A percentile compares a stretch with the other conserved stretches of the same genome.
Evolutionary conservation across 2,329 filamentous ascomycete genomes (phyloP).

Genomic region (Venturiaceae sp.): DNA sequence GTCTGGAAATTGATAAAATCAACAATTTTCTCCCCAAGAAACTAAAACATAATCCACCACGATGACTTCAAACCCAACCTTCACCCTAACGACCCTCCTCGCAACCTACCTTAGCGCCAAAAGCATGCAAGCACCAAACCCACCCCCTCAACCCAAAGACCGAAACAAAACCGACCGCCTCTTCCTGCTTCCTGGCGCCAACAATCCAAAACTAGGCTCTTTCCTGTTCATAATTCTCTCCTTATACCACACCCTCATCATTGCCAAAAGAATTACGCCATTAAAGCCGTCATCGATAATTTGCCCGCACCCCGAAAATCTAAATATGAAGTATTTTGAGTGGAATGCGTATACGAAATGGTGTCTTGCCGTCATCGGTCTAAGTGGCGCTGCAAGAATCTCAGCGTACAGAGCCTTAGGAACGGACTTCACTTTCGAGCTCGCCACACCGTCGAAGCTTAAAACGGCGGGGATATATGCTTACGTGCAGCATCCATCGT

Average conservation of each 20-base stretch:
- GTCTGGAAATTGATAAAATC: too few relatives aligned
- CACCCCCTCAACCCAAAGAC: not conserved
- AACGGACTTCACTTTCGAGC: constrained; percentile 43
- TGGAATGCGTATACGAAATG: not conserved
- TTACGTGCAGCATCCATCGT: constrained; percentile 44
- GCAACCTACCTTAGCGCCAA: not conserved
- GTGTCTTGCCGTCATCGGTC: not conserved
- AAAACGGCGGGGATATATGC: constrained; percentile 38
- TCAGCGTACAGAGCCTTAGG: constrained; percentile 37
- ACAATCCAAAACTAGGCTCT: not conserved
- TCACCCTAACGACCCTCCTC: not conserved
- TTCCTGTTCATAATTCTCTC: too few relatives aligned
- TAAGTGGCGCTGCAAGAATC: constrained; percentile 17
- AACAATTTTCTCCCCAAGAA: too few relatives aligned
- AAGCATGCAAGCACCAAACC: not conserved
- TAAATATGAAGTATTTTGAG: not conserved
- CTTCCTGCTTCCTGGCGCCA: not conserved
- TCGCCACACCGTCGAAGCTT: constrained; percentile 36
- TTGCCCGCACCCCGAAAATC: not conserved
- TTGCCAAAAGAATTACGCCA: not conserved
- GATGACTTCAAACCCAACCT: not conserved
- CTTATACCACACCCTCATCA: not conserved
- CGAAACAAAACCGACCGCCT: not conserved
- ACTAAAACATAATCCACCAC: too few relatives aligned
- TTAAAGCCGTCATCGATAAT: not conserved